Percentiles rank a stretch among this genome's conserved stretches.
Evolutionary conservation across 2,329 filamentous ascomycete genomes (phyloP).

Genomic region (Raffaelea deltoideospora): DNA sequence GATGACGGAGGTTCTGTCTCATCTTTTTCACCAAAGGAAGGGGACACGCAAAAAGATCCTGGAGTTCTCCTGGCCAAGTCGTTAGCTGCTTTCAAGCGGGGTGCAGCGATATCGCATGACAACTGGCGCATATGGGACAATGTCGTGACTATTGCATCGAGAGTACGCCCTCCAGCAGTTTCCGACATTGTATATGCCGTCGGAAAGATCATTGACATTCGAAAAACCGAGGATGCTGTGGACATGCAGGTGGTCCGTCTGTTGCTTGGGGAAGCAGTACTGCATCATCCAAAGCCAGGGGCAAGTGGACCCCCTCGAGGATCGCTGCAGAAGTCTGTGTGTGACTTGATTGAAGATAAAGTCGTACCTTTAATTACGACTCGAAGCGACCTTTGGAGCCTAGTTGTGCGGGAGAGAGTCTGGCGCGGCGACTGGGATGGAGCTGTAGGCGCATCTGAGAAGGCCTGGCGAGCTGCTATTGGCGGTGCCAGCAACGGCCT

Average conservation of each 20-base stretch:
- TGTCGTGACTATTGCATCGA: slow-evolving; percentile 71
- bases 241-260: slow-evolving; percentile 59
- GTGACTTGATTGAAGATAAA: slow-evolving; percentile 57
- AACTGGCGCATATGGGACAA: slow-evolving; percentile 97
- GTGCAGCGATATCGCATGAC: slow-evolving; percentile 66
- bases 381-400: slow-evolving; percentile 60
- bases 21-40: slow-evolving; percentile 1
- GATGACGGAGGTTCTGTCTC: neutral
- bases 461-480: slow-evolving; percentile 66
- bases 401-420: slow-evolving; percentile 55
- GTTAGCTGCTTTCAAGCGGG: slow-evolving; percentile 73
- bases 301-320: slow-evolving; percentile 36
- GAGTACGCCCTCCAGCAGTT: slow-evolving; percentile 60
- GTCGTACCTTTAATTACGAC: slow-evolving; percentile 74
- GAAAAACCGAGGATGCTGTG: slow-evolving; percentile 62
- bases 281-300: slow-evolving; percentile 17
- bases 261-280: slow-evolving; percentile 56
- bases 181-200: slow-evolving; percentile 63
- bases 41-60: slow-evolving; percentile 25
- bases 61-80: slow-evolving; percentile 56
- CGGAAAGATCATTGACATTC: slow-evolving; percentile 59
- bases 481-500: slow-evolving; percentile 11
- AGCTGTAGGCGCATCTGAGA: slow-evolving; percentile 73
- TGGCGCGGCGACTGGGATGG: slow-evolving; percentile 58
- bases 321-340: slow-evolving; percentile 45